These are phyloP conservation scores for Vaccinium vitisidaea DNA, from an alignment of 148 eudicot genomes.

Conservation along the genomic window DNA sequence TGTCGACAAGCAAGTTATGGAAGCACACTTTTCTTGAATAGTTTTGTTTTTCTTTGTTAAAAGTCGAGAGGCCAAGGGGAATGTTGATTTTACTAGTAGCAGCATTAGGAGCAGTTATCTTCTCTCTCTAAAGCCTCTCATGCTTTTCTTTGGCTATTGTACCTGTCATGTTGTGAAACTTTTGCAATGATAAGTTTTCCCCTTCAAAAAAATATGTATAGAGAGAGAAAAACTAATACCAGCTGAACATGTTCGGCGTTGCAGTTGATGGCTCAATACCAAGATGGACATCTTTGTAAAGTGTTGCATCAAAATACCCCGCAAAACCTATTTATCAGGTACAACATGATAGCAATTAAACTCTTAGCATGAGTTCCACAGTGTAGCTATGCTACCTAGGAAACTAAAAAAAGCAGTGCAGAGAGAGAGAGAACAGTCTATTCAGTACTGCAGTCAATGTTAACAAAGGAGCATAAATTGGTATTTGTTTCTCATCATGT, in stretches of 20 bases:
- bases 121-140: background rate
- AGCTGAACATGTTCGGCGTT: conserved; percentile 98
- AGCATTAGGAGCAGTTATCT: background rate
- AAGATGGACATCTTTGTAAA: conserved; percentile 95
- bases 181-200: background rate
- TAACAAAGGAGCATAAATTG: background rate
- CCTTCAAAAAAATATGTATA: background rate
- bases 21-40: background rate
- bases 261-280: conserved; percentile 94
- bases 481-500: background rate
- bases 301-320: conserved; percentile 87
- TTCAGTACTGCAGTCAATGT: background rate
- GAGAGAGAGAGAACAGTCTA: background rate
- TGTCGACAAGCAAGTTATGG: background rate
- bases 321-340: conserved; percentile 67
- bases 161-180: background rate
- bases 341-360: background rate
- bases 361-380: background rate
- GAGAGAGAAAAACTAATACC: conserved; percentile 39
- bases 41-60: background rate
- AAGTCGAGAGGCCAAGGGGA: background rate
- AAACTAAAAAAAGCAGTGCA: background rate
- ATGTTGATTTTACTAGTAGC: background rate
- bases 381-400: background rate
- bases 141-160: background rate